These are phyloP conservation scores for Buddleja alternifolia DNA, from an alignment of 257 asterid species.

Conservation along the genomic window DNA sequence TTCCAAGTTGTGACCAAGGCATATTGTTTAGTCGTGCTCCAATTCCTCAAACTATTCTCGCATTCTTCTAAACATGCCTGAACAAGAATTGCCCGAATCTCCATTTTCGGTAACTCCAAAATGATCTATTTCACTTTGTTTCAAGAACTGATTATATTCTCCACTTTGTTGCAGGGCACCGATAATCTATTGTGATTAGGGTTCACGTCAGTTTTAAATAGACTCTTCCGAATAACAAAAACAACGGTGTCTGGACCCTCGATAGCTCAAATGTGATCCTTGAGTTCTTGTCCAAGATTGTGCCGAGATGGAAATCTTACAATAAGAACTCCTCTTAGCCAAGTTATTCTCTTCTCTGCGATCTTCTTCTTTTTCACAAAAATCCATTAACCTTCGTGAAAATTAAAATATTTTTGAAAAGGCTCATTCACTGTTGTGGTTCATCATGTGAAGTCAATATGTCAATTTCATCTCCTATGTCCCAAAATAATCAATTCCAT, in stretches of 20 bases:
- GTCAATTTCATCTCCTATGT: too few relatives aligned
- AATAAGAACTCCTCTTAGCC: too few relatives aligned
- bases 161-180: not conserved
- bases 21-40: not conserved
- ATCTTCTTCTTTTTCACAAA: too few relatives aligned
- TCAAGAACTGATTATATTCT: not conserved
- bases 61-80: not conserved
- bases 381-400: too few relatives aligned
- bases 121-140: not conserved
- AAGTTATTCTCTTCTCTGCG: too few relatives aligned
- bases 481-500: too few relatives aligned
- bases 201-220: not conserved
- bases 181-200: not conserved
- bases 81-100: not conserved
- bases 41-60: not conserved
- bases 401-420: too few relatives aligned
- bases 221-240: not conserved
- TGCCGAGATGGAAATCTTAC: too few relatives aligned
- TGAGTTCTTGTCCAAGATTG: too few relatives aligned
- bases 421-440: too few relatives aligned
- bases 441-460: too few relatives aligned
- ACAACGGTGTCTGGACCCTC: not conserved
- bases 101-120: not conserved
- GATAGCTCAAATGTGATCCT: not conserved
- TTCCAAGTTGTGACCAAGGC: not conserved